phyloP scores from a whole-genome alignment of 2,329 filamentous ascomycete genomes.

The Tolypocladium tropicale region DNA sequence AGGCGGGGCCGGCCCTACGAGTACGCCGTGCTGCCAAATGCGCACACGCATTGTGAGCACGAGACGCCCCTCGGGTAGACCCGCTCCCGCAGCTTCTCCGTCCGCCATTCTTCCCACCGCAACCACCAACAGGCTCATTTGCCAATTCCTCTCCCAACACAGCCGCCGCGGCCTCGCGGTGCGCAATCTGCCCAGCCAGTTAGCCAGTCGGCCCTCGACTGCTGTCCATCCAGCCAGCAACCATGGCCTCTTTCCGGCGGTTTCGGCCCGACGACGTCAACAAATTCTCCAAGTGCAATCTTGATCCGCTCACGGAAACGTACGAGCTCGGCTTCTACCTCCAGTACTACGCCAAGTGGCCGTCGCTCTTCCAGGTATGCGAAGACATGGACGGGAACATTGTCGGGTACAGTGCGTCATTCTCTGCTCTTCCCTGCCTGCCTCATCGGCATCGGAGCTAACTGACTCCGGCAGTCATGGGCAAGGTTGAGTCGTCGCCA shows the following conservation, averaged over 20 bases:
- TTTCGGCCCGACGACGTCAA: constrained; percentile 80
- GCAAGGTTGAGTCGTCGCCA: constrained; percentile 85
- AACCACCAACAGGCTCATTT: neutral
- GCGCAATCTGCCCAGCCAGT: neutral
- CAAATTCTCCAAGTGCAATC: constrained; percentile 86
- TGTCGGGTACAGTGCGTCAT: constrained; percentile 74
- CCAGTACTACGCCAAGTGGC: constrained; percentile 93
- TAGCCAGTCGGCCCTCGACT: neutral
- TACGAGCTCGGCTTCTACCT: constrained; percentile 95
- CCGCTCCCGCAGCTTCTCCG: neutral
- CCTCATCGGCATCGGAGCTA: constrained; percentile 10
- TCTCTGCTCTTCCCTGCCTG: constrained; percentile 2
- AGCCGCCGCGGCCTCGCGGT: neutral
- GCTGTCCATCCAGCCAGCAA: neutral
- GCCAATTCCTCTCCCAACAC: neutral
- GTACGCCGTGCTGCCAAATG: too few relatives aligned
- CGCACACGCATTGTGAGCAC: neutral
- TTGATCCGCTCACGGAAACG: constrained; percentile 95
- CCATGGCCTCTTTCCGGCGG: constrained; percentile 75
- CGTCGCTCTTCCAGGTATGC: constrained; percentile 84
- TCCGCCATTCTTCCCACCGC: neutral
- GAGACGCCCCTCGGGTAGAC: neutral
- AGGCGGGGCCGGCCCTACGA: too few relatives aligned
- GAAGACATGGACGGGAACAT: constrained; percentile 81
- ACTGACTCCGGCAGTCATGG: constrained; percentile 64